Evolutionary conservation across 2,329 filamentous ascomycete species (phyloP).

Genomic region (Hymenoscyphus albidus): DNA sequence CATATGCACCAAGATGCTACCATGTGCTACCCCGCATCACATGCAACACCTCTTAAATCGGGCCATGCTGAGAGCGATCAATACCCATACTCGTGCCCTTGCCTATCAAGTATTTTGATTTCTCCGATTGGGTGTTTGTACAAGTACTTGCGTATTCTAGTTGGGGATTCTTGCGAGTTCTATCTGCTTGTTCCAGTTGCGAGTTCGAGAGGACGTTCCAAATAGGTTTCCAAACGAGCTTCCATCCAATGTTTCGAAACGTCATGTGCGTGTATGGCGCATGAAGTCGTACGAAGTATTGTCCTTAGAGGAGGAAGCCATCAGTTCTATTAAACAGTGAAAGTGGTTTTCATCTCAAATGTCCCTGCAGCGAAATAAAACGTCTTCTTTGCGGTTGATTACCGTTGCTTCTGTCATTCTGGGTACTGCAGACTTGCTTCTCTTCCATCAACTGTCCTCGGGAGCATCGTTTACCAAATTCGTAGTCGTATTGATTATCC

Average conservation of each 20-base stretch:
- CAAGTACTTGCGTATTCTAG: too few relatives aligned
- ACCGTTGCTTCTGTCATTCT: not conserved
- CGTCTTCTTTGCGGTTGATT: not conserved
- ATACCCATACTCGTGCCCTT: not conserved
- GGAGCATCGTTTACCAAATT: slow-evolving; percentile 17
- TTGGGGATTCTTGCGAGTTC: too few relatives aligned
- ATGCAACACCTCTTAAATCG: not conserved
- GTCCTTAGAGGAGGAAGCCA: not conserved
- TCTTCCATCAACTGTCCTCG: slow-evolving; percentile 22
- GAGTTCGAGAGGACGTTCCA: not conserved
- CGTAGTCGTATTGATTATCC: slow-evolving; percentile 13
- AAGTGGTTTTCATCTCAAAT: not conserved
- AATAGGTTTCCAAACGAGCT: not conserved
- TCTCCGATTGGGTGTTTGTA: not conserved
- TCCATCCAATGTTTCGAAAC: slow-evolving; percentile 2
- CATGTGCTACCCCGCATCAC: not conserved
- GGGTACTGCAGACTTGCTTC: not conserved
- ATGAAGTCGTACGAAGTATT: not conserved
- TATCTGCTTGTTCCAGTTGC: not conserved
- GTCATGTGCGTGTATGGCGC: not conserved
- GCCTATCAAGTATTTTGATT: not conserved
- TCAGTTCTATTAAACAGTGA: not conserved
- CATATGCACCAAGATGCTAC: not conserved
- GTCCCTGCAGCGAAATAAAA: not conserved
- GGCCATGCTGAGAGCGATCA: not conserved